Evolutionary conservation across 208 protist species (phyloP), one percentile per base, ranked within the genome.

Genomic region (Jaenimonas drosophilae): DNA sequence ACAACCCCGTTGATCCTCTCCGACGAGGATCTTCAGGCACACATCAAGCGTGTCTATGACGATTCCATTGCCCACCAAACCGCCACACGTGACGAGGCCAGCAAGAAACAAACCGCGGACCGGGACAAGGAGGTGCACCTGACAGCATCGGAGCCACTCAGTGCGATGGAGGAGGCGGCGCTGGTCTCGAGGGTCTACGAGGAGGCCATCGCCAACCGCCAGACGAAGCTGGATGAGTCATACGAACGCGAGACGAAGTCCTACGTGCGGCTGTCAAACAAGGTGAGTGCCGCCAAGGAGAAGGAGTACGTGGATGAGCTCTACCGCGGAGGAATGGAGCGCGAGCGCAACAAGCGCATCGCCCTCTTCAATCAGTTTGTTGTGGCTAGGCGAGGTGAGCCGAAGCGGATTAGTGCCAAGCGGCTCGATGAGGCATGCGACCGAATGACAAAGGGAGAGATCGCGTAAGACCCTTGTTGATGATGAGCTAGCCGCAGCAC

Each of bases 21-120:
- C 0, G 34, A 70, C 31, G 76, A 76, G 61, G 56, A 64, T 7
- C 43, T 73, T 9, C 59, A 85, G 23, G 61, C 57, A 17, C 75
- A 70, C 38, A 76, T 89, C 26, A 70, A 81, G 40, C 78, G 78
- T 59, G 64, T 93, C 29, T 93, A 89, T 64, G 74, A 89, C 32
- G 84, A 87, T 25, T 88, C 84, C 0, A 50, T 93, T 1, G 79
- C 59, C 4, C n/a, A n/a, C n/a, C n/a, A n/a, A n/a, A n/a, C n/a
- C n/a, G n/a, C n/a, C n/a, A n/a, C n/a, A n/a, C n/a, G n/a, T n/a
- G n/a, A n/a, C n/a, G n/a, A n/a, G n/a, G n/a, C n/a, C n/a, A n/a
- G n/a, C n/a, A 69, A 70, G 16, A 64, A 64, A 7, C 37, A 70
- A 37, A 43, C 30, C 21, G 60, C 75, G 25, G 46, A 70, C 9